Base-by-base conservation (phyloP, 345 rosid genomes). In the Clausena lansium region DNA sequence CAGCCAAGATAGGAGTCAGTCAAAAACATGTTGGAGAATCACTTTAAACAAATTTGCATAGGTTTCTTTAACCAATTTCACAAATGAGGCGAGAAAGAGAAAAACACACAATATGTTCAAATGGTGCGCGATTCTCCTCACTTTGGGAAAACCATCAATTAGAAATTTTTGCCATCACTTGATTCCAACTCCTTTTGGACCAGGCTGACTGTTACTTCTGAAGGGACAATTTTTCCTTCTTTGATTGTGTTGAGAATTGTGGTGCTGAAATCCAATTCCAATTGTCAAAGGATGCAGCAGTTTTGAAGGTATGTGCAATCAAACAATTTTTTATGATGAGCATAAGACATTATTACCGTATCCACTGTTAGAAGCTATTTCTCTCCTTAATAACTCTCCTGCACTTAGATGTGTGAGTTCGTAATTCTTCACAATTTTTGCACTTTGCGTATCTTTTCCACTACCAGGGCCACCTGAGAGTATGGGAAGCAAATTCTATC, bases 201-300 rank as follows among this genome's bases (percentile, higher is more conserved):
- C 71, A 93, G 86, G 75, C 86, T 88, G 9, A 95, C 91, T 0
- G 98, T 95, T 76, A 93, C 88, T 85, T 91, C 89, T 7, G 97
- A 93, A 61, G 97, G 98, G 67, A 93, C 98, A 65, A 95, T 92
- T 79, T 89, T 93, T 76, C 97, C 97, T 61, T 91, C 95, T 87
- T 84, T 92, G 76, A 86, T 90, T 76, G 88, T 88, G 80, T 86
- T 70, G 5, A 89, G 88, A 77, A 91, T 89, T 92, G 85, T 85
- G 79, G 75, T 74, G 85, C 97, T 90, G 89, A 74, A 76, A 82
- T 71, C 71, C 13, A 81, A 62, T 58, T 76, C 39, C 47, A 38
- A 73, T 68, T 17, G 74, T 79, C 60, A 80, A 67, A 54, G 64
- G 80, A 78, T 19, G 33, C 66, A 63, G n/a, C 17, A 67, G 71